Percentiles rank a stretch among this genome's conserved stretches.
Conservation (phyloP, 805 yeast species). For the Candida insectorum region DNA sequence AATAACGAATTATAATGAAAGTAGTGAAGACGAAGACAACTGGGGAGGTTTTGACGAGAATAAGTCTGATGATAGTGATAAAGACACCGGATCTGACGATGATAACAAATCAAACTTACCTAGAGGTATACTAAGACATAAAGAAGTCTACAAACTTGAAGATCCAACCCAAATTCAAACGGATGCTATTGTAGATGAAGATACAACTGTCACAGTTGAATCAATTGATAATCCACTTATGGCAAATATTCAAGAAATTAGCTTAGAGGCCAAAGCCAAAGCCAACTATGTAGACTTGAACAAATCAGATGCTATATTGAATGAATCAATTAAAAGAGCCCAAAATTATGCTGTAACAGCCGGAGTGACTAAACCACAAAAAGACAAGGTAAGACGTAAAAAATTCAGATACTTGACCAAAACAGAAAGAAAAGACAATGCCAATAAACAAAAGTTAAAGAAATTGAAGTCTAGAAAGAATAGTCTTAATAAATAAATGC, state of each 20-base stretch:
- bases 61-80: conserved; percentile 12
- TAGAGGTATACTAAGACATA: conserved; percentile 45
- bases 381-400: conserved; percentile 35
- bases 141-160: conserved; percentile 33
- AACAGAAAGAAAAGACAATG: conserved; percentile 60
- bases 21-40: conserved; percentile 22
- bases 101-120: conserved; percentile 10
- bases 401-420: conserved; percentile 88
- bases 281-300: conserved; percentile 69
- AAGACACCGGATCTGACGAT: conserved; percentile 12
- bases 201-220: conserved; percentile 41
- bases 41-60: conserved; percentile 43
- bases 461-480: conserved; percentile 6
- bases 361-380: conserved; percentile 45
- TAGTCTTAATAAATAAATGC: conserved; percentile 1
- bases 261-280: conserved; percentile 47
- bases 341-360: conserved; percentile 72
- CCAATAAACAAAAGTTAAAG: conserved; percentile 27
- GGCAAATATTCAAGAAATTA: conserved; percentile 27
- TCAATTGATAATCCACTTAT: conserved; percentile 43
- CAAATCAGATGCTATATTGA: conserved; percentile 65
- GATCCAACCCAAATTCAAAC: conserved; percentile 17
- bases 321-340: conserved; percentile 74
- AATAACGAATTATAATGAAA: conserved; percentile 18
- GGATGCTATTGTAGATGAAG: conserved; percentile 42